phyloP scores from a whole-genome alignment of 1,284 basidiomycete genomes.

The Ustilago lituana region DNA sequence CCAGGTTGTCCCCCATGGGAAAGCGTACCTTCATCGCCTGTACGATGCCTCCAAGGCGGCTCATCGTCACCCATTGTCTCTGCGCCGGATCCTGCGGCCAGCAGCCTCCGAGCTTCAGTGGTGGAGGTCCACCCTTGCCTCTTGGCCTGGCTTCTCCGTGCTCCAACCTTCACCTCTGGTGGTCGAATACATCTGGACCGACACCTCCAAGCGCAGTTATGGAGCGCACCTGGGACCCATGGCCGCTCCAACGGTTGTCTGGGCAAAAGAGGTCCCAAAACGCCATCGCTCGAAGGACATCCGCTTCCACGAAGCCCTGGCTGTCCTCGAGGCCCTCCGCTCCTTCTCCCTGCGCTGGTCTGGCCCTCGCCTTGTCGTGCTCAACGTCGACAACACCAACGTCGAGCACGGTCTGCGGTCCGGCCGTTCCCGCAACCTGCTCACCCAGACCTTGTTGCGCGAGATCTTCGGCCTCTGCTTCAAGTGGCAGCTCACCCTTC shows the following conservation, averaged over 20 bases:
- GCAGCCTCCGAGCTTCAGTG: background rate
- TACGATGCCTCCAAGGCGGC: background rate
- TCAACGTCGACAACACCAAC: conserved; percentile 2
- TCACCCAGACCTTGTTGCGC: background rate
- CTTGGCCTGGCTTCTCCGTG: background rate
- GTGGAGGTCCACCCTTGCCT: background rate
- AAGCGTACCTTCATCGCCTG: background rate
- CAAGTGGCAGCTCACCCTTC: background rate
- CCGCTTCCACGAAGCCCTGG: conserved; percentile 6
- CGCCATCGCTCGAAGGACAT: conserved; percentile 3
- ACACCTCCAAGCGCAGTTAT: background rate
- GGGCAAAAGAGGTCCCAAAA: background rate
- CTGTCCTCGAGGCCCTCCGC: conserved; percentile 1
- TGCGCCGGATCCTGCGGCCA: background rate
- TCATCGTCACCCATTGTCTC: too few relatives aligned
- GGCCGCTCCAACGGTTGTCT: background rate
- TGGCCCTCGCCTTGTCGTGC: background rate
- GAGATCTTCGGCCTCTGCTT: conserved; percentile 4
- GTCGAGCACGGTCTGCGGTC: background rate
- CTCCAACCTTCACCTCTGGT: background rate
- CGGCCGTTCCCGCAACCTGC: background rate
- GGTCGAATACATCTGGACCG: background rate
- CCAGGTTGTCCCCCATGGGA: background rate
- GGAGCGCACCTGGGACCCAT: background rate
- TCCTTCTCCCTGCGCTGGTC: background rate